Evolutionary conservation across 768 basidiomycete genomes (phyloP), one percentile per base, ranked within the genome.

Genomic region (Phylloporus sp.): DNA sequence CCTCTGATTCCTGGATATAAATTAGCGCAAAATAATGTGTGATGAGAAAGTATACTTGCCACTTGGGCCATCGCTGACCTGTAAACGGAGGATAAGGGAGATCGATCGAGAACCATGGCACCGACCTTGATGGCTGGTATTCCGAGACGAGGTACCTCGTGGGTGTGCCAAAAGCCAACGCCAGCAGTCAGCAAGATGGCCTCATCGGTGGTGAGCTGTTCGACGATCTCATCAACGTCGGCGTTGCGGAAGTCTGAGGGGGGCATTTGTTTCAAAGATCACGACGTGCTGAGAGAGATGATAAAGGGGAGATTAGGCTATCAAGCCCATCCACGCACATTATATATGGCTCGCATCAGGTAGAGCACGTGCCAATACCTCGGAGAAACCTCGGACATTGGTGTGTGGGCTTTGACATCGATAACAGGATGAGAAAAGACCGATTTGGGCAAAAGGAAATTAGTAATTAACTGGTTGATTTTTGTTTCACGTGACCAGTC

Each of bases 1-100:
- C 88, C 88, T 55, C 88, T 66, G 45, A 79, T 70, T n/a, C 76
- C 76, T 77, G 52, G 10, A 45, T 24, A 32, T 15, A 26, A 39
- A 8, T 51, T 8, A 53, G 36, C n/a, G 27, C n/a, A 20, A 44
- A 28, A 23, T 22, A 15, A 31, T 18, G 40, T 12, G 11, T 9
- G 2, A 55, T 7, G 10, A 28, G 20, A 48, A 28, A 46, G 31
- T 36, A 67, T 7, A 53, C 75, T 28, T 58, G 69, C 87, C 88
- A 60, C 90, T 91, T 1, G 88, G 88, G 2, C 89, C 88, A 72
- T 89, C 87, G 70, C 83, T 86, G 61, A 87, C 82, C 82, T 84
- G 42, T 2, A 15, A 5, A 6, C 29, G 18, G 24, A n/a, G 34
- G 22, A 18, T 64, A 16, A 57, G 53, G n/a, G n/a, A 48, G 20